Evolutionary conservation across 2,329 filamentous ascomycete genomes (phyloP).

Genomic region (Botrytis galanthina): DNA sequence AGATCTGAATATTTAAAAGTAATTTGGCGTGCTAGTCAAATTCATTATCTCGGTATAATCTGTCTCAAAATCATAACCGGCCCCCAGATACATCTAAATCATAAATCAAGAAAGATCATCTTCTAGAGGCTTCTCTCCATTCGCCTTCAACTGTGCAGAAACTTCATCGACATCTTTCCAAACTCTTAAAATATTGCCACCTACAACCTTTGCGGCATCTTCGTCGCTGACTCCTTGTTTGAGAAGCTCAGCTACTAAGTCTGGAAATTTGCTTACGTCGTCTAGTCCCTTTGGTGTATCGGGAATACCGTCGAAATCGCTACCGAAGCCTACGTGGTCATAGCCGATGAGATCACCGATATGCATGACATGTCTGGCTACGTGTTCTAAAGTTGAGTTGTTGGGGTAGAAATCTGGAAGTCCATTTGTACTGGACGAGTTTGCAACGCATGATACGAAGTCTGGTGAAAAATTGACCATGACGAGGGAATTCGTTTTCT

Average conservation of each 20-base stretch:
- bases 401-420: constrained; percentile 65
- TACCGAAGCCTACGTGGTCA: constrained; percentile 82
- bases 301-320: constrained; percentile 81
- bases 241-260: constrained; percentile 73
- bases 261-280: constrained; percentile 81
- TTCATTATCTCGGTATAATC: no score
- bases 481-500: constrained; percentile 69
- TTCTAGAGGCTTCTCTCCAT: constrained; percentile 48
- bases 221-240: constrained; percentile 69
- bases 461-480: constrained; percentile 89
- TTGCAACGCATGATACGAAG: constrained; percentile 69
- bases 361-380: constrained; percentile 76
- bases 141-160: constrained; percentile 61
- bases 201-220: constrained; percentile 73
- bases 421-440: constrained; percentile 56
- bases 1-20: no score
- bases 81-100: not conserved
- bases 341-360: constrained; percentile 83
- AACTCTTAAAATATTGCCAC: constrained; percentile 78
- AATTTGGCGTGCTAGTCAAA: no score
- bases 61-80: no score
- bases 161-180: constrained; percentile 78
- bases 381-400: constrained; percentile 72
- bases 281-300: constrained; percentile 70
- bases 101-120: constrained; percentile 46